Conservation (phyloP, 371 early-diverging fungal genomes). For the Apophysomyces sp. region DNA sequence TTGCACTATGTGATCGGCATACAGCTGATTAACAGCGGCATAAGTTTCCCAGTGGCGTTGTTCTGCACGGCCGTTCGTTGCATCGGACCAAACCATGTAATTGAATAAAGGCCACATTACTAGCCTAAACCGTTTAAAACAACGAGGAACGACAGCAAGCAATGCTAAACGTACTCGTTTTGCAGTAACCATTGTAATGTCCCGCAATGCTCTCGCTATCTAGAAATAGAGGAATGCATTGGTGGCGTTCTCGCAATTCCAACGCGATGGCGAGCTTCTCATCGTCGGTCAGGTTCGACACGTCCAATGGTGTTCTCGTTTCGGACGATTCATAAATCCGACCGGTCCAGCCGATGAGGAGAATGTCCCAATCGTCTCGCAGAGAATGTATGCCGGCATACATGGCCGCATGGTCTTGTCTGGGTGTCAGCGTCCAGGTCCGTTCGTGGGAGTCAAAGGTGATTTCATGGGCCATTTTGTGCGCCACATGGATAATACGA, state of each 20-base stretch:
- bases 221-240: constrained; percentile 77
- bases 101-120: constrained; percentile 97
- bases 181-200: constrained; percentile 92
- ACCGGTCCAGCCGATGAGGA: constrained; percentile 74
- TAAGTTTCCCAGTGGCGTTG: constrained; percentile 82
- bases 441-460: background rate
- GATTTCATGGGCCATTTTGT: constrained; percentile 38
- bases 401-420: constrained; percentile 78
- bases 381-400: constrained; percentile 70
- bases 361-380: constrained; percentile 36
- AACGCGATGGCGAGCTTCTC: constrained; percentile 35
- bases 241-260: constrained; percentile 47
- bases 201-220: constrained; percentile 66
- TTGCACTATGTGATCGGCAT: constrained; percentile 75
- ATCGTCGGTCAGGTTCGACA: constrained; percentile 26
- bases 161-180: constrained; percentile 59
- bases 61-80: constrained; percentile 65
- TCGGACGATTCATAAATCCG: constrained; percentile 27
- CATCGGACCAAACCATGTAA: constrained; percentile 86
- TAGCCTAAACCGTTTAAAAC: constrained; percentile 8
- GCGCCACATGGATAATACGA: constrained; percentile 51
- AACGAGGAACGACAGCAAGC: background rate
- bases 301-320: constrained; percentile 22
- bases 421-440: constrained; percentile 29
- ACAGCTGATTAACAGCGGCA: constrained; percentile 77